Evolutionary conservation across 2,329 filamentous ascomycete genomes (phyloP).

Genomic region (Colletotrichum sp.): DNA sequence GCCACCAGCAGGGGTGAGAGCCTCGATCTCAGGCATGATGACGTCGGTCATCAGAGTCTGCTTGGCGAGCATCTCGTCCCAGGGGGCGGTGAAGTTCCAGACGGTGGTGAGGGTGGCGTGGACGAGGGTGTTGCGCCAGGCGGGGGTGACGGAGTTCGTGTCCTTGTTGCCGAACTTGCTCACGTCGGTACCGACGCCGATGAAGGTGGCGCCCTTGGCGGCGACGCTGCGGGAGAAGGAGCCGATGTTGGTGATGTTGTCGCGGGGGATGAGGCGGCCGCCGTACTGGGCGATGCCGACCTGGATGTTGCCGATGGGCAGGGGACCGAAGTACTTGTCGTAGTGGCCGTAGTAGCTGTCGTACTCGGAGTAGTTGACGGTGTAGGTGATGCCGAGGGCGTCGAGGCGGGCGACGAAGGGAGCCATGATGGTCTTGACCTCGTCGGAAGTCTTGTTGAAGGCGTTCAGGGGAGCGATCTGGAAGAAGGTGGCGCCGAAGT

Average conservation of each 20-base stretch:
- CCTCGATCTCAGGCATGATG: slow-evolving; percentile 21
- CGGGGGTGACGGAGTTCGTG: slow-evolving; percentile 43
- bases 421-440: slow-evolving; percentile 47
- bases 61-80: slow-evolving; percentile 31
- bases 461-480: slow-evolving; percentile 50
- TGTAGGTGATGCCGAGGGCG: slow-evolving; percentile 33
- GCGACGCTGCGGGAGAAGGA: slow-evolving; percentile 19
- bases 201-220: slow-evolving; percentile 28
- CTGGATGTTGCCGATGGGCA: slow-evolving; percentile 47
- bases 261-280: slow-evolving; percentile 26
- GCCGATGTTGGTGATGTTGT: slow-evolving; percentile 22
- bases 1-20: slow-evolving; percentile 41
- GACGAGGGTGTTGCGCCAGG: slow-evolving; percentile 44
- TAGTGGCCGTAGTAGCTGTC: slow-evolving; percentile 46
- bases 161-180: slow-evolving; percentile 27
- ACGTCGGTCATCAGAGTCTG: slow-evolving; percentile 28
- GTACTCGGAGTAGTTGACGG: slow-evolving; percentile 25
- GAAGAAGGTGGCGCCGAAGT: slow-evolving; percentile 52
- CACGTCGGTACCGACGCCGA: slow-evolving; percentile 32
- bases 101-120: slow-evolving; percentile 31
- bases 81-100: slow-evolving; percentile 30
- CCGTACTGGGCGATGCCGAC: slow-evolving; percentile 44
- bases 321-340: slow-evolving; percentile 40
- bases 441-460: slow-evolving; percentile 45
- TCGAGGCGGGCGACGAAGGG: slow-evolving; percentile 48